Evolutionary conservation across 2,329 filamentous ascomycete species (phyloP), one percentile per base, ranked within the genome.

Genomic region (Claviceps sp.): DNA sequence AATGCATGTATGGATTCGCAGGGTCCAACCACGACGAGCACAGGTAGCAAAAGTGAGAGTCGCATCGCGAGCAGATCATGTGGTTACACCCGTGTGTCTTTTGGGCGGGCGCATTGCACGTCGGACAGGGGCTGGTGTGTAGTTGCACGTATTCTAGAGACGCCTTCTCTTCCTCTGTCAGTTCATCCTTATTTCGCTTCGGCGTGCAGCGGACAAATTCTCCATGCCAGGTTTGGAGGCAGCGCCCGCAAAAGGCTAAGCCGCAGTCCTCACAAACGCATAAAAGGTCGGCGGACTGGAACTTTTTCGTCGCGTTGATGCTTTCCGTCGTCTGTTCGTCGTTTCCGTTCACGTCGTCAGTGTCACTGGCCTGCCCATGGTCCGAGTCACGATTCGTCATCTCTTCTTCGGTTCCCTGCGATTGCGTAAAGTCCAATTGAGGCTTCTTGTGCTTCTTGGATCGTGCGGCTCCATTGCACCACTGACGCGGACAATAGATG

Each of bases 71-170:
- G 69, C 91, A 96, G 48, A 84, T 87, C 89, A 97, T 97, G 68
- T 96, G 90, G 67, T 96, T 96, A 74, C 93, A 98, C 41, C 93
- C 93, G 62, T 87, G 82, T 1, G 85, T 88, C 73, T 98, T 98
- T 65, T 95, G 88, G 22, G 84, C 85, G 0, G 88, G 88, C 1
- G 85, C 84, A 34, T 76, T 81, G 69, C 93, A 98, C 4, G 89
- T 91, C 11, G 93, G 90, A 63, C 93, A 98, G 1, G 86, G 82
- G 11, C 89, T 89, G 0, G 90, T 94, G 69, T 95, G 83, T 56
- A 81, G 70, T 48, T 80, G 75, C 59, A 98, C 75, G 64, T 95
- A 98, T 53, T 93, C 86, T 56, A 93, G 75, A 2, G 87, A 89
- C 0, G 89, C 89, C 62, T 88, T 83, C 59, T 96, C 90, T 64